Conservation (phyloP, 192 early-diverging fungal species). For the Paraglomus occultum region DNA sequence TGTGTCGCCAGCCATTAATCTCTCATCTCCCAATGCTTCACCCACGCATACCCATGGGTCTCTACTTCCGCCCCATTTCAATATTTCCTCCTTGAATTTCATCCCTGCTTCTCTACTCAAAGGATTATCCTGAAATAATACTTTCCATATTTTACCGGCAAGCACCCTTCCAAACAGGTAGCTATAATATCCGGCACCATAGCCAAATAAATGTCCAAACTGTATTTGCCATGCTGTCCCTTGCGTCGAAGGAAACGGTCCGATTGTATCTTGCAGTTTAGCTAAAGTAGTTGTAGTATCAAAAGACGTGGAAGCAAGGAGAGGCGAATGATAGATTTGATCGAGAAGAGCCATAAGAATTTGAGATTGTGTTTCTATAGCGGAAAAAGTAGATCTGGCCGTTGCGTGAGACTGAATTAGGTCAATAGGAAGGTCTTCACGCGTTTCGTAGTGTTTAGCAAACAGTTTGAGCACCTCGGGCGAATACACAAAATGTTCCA, state of each 20-base stretch:
- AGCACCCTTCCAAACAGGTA: conserved; percentile 88
- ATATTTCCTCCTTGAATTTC: conserved; percentile 67
- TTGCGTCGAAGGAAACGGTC: conserved; percentile 68
- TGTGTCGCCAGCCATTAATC: conserved; percentile 56
- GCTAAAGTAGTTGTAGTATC: conserved; percentile 57
- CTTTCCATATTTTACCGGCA: conserved; percentile 74
- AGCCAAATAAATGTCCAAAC: conserved; percentile 88
- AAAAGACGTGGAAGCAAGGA: conserved; percentile 46
- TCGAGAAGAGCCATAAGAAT: conserved; percentile 90
- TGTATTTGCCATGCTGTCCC: conserved; percentile 87
- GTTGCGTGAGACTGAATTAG: conserved; percentile 52
- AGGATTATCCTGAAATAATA: conserved; percentile 64
- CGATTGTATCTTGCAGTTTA: conserved; percentile 56
- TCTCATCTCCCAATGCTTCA: conserved; percentile 57
- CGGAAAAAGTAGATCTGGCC: conserved; percentile 57
- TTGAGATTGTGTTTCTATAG: conserved; percentile 83
- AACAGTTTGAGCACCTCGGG: conserved; percentile 72
- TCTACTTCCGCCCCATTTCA: conserved; percentile 91
- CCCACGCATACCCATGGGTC: conserved; percentile 86
- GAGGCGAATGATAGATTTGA: conserved; percentile 79
- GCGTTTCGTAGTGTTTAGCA: conserved; percentile 72
- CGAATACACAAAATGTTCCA: conserved; percentile 86
- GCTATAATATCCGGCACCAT: conserved; percentile 93
- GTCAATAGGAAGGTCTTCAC: conserved; percentile 54
- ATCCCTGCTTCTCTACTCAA: conserved; percentile 63